Base-by-base conservation (phyloP, 1,284 basidiomycete species). In the Neotropicomus parvogracilis region DNA sequence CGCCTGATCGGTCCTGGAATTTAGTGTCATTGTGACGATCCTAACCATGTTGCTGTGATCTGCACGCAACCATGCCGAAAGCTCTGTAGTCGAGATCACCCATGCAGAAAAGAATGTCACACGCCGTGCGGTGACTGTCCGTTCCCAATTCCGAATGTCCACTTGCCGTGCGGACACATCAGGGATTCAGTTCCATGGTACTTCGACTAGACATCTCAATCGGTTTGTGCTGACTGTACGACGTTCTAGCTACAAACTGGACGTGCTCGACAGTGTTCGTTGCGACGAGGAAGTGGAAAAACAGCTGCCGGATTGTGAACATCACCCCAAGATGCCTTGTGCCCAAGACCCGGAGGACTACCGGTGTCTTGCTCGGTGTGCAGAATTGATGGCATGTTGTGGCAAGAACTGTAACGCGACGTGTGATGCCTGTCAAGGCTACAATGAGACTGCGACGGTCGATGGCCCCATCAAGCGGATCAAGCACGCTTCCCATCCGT, bases 11-110 rank as follows among this genome's bases (percentile, higher is more conserved):
- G 16, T 19, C 34, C 50, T 12, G n/a, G 31, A 31, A 37, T 45
- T 33, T 32, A 87, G 81, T 89, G 87, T 52, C 87, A 89, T 58
- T 73, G 79, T 0, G 83, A 85, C 49, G 80, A 82, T 53, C 70
- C 72, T 0, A 69, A 74, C 9, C 85, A 88, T 56, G 44, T 73
- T 8, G 56, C 68, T 1, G 72, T 81, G 0, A 57, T 61, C 14
- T 88, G 85, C 54, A 64, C 63, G 11, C 70, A 79, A 49, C 67
- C 64, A 1, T 88, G 86, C 54, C 63, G 72, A 19, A 68, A 71
- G 27, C 67, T 80, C 3, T 86, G 83, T 52, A 55, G 67, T 3
- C 71, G 80, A 24, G 67, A 68, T 0, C 85, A 89, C 59, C 84
- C 83, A 0, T 89, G 86, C 58, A 54, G 60, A 14, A 75, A 74